Evolutionary conservation across 352 stramenopile genomes (phyloP), one percentile per base, ranked within the genome.

Genomic region (Phytophthora palmivora): DNA sequence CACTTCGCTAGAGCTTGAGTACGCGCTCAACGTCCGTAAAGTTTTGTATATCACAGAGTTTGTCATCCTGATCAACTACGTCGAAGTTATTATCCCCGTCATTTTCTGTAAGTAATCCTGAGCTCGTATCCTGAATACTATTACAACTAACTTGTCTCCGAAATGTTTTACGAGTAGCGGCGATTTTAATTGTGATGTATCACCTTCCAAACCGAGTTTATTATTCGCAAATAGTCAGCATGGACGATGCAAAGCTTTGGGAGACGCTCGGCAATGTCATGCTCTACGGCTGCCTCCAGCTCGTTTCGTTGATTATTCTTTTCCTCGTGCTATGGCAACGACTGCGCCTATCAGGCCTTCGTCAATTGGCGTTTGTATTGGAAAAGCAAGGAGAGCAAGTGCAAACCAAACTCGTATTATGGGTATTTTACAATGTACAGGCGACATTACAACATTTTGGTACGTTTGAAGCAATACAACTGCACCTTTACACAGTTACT

Each of bases 41-140:
- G 37, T 81, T 34, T 47, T 85, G 4, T 76, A 81, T 30, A 58
- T 79, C 26, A 72, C 73, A 6, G 73, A 82, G 59, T 85, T 79
- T 16, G 26, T 82, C 6, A 24, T 82, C 12, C 38, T 82, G 41
- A 61, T 76, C 36, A 76, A 85, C 43, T 81, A 71, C 30, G 58
- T 74, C 3, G 73, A 82, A n/a, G 67, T 80, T 4, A 55, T 75
- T 21, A 63, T 82, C 24, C 71, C 76, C 5, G 16, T 72, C 3
- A 70, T 82, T 21, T 81, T 81, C 50, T 61, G 73, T 79, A 54
- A 60, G 63, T 74, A 10, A 3, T 28, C 30, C 30, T 10, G 10
- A 14, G 7, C 6, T 34, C 10, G 30, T 9, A 34, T 14, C 30
- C 3, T 34, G 30, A 28, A 28, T 34, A 34, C 30, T 34, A 12